Evolutionary conservation across 1,139 yeast genomes (phyloP), one percentile per base, ranked within the genome.

Genomic region (Saccharomycopsis crataegensis): DNA sequence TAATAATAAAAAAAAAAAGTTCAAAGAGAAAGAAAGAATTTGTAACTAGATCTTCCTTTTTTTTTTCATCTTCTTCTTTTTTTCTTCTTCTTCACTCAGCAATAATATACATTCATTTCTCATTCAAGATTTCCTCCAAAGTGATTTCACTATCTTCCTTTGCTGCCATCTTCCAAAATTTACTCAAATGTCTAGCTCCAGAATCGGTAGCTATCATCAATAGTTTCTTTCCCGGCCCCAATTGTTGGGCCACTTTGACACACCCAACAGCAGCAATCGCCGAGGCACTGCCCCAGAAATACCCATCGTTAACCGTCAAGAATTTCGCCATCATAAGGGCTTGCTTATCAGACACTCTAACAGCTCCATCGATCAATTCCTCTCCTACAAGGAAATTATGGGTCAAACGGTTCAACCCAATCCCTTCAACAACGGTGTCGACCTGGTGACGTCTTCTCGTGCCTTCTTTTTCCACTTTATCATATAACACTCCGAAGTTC

Each of bases 201-300:
- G 95, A 82, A 66, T 93, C 99, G 67, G 98, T 93, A 1, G 96
- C 88, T 48, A 93, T 77, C n/a, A 94, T 80, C 6, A 93, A 96
- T 31, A 93, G 81, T 31, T 73, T 78, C 52, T 85, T 80, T 1
- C 93, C 94, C 0, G 84, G 83, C 0, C 63, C 65, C 43, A 73
- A 61, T 57, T 75, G 70, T 45, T 67, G 62, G 0, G 96, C 96
- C 5, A 79, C 69, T 59, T 80, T 74, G 6, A 82, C 79, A 0
- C 96, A 96, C 1, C 96, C 97, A 1, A 88, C 96, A 51, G 96
- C 91, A 65, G 91, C 90, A 36, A 93, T 83, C 0, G 96, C 96
- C 9, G 95, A 85, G 43, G 96, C 87, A 41, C 95, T 83, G 5
- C 99, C 99, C 67, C 91, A 78, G 66, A 93, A 93, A 34, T 88